A percentile compares a stretch with the other conserved stretches of the same genome.
phyloP scores from a whole-genome alignment of 257 asterid species.

The Capsicum pubescens region DNA sequence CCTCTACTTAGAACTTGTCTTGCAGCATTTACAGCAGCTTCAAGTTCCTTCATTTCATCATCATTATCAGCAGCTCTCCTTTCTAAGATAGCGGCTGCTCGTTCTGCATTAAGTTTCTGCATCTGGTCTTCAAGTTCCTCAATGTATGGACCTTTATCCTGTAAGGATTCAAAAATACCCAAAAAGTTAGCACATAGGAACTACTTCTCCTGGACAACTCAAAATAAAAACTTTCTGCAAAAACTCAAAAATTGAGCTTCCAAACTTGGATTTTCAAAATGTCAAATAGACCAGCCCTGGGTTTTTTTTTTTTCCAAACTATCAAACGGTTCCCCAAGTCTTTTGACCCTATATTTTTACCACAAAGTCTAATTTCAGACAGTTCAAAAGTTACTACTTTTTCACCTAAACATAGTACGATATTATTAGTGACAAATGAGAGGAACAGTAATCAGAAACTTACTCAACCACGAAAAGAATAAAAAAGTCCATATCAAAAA shows the following conservation, averaged over 20 bases:
- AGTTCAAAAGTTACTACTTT: constrained; percentile 7
- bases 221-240: constrained; percentile 1
- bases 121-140: constrained; percentile 96
- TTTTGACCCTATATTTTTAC: constrained; percentile 13
- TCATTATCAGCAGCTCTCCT: constrained; percentile 82
- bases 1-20: constrained; percentile 64
- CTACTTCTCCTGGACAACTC: constrained; percentile 19
- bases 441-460: background rate
- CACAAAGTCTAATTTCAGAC: background rate
- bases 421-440: background rate
- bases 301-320: background rate
- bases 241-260: background rate
- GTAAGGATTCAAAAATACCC: constrained; percentile 37
- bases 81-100: constrained; percentile 74
- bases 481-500: background rate
- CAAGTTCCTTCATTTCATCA: constrained; percentile 83
- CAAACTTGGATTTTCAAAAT: constrained; percentile 4
- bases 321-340: background rate
- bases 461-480: background rate
- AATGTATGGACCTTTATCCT: constrained; percentile 93
- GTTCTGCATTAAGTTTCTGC: constrained; percentile 86
- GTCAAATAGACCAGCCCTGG: background rate
- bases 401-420: background rate
- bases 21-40: constrained; percentile 76
- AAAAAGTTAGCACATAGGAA: constrained; percentile 9